Evolutionary conservation across 1,284 basidiomycete species (phyloP), one percentile per base, ranked within the genome.

Genomic region (Rhodotorula sp.): DNA sequence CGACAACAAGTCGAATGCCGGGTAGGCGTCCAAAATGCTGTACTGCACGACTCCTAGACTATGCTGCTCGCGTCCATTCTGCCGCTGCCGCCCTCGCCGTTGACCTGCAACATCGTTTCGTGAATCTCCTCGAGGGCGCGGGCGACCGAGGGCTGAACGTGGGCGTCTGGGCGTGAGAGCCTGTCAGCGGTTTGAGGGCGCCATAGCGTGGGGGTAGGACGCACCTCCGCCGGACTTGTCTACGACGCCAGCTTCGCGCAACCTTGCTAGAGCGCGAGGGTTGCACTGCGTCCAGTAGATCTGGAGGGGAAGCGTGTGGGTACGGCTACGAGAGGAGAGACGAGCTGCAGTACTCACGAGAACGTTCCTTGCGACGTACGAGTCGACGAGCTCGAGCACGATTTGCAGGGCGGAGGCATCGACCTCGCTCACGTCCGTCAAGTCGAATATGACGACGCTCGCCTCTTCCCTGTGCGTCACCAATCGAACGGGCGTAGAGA

Each of bases 401-500:
- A 94, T 92, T 79, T 93, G 91, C 7, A 88, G 85, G 18, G 93
- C 92, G 34, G 64, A 68, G 6, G 75, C 74, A 52, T 78, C 77
- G 30, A 74, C 60, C 53, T 68, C 70, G 47, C 72, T 71, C 26
- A 82, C 81, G 68, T 83, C 94, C 16, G 89, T 87, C 83, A 94
- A 85, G 77, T 96, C 92, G 81, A 95, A 91, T 22, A 95, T 89
- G 40, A 96, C 81, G 0, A 88, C 86, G 47, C 86, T 86, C 6
- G 92, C 89, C 66, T 89, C 85, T 5, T 86, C 86, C 71, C 93
- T 44, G 40, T 34, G 34, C 5, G n/a, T n/a, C n/a, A n/a, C n/a
- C n/a, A n/a, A n/a, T n/a, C n/a, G n/a, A n/a, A n/a, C n/a, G n/a
- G n/a, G n/a, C n/a, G n/a, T n/a, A n/a, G n/a, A n/a, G n/a, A n/a